Evolutionary conservation across 495 filamentous ascomycete species (phyloP).

Genomic region (Aspergillus saccharolyticus): DNA sequence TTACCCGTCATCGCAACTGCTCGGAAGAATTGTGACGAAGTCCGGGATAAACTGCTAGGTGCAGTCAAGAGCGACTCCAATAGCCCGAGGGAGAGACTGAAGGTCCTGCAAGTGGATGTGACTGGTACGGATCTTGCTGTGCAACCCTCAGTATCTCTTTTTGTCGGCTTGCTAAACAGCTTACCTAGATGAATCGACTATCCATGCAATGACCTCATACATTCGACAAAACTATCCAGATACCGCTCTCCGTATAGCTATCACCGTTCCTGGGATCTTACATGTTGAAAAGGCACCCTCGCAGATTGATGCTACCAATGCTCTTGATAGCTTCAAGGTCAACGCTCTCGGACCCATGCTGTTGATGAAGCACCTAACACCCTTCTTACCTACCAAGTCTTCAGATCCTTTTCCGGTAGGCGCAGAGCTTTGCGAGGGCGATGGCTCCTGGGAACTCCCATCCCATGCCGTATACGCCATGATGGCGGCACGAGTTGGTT

Average conservation of each 20-base stretch:
- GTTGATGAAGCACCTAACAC: slow-evolving; percentile 67
- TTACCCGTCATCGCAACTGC: slow-evolving; percentile 70
- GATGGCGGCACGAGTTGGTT: slow-evolving; percentile 75
- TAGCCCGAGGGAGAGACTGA: slow-evolving; percentile 44
- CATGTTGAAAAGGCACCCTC: slow-evolving; percentile 67
- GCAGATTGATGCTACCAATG: slow-evolving; percentile 52
- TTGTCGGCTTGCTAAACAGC: slow-evolving; percentile 9
- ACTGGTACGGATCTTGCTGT: slow-evolving; percentile 37
- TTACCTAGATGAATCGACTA: slow-evolving; percentile 35
- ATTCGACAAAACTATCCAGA: slow-evolving; percentile 44
- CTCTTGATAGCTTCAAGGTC: slow-evolving; percentile 58
- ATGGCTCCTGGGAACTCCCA: slow-evolving; percentile 20
- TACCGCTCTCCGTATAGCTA: slow-evolving; percentile 61
- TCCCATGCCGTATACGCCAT: slow-evolving; percentile 57
- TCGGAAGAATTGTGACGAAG: slow-evolving; percentile 48
- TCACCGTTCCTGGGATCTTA: slow-evolving; percentile 68
- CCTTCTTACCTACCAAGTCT: slow-evolving; percentile 57
- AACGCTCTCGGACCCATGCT: slow-evolving; percentile 72
- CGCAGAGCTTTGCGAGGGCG: background rate
- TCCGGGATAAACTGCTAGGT: slow-evolving; percentile 50
- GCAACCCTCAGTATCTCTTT: background rate
- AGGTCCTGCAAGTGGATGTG: slow-evolving; percentile 55
- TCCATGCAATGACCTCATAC: slow-evolving; percentile 32
- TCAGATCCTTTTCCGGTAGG: slow-evolving; percentile 18
- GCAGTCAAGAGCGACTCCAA: slow-evolving; percentile 29